Conservation (phyloP, 108 stramenopile genomes). For the Cylindrotheca fusiformis region DNA sequence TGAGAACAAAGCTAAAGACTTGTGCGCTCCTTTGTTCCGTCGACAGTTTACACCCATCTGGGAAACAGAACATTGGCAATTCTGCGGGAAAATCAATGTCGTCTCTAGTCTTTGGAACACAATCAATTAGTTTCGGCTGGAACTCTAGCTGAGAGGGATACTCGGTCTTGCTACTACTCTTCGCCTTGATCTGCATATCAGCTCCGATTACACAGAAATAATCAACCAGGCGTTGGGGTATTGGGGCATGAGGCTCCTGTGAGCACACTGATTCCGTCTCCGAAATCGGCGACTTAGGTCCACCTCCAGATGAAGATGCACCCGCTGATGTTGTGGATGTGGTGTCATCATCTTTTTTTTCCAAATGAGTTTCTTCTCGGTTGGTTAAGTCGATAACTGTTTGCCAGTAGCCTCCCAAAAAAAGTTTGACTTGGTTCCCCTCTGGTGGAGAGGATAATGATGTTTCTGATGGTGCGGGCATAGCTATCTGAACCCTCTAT, state of each 20-base stretch:
- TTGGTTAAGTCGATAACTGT: too few relatives aligned
- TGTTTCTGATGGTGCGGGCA: too few relatives aligned
- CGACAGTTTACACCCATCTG: constrained; percentile 48
- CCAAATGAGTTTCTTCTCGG: too few relatives aligned
- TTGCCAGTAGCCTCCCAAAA: too few relatives aligned
- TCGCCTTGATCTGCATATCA: constrained; percentile 19
- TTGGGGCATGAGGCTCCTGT: neutral
- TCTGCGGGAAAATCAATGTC: constrained; percentile 74
- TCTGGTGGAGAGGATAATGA: too few relatives aligned
- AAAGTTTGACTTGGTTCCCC: too few relatives aligned
- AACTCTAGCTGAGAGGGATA: constrained; percentile 38
- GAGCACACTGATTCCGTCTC: neutral
- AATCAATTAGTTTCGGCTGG: constrained; percentile 53
- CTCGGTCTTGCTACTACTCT: constrained; percentile 1
- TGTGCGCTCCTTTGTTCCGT: constrained; percentile 29
- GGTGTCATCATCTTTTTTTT: too few relatives aligned
- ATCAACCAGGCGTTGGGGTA: constrained; percentile 52
- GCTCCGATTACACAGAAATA: constrained; percentile 60
- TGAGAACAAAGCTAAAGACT: constrained; percentile 74
- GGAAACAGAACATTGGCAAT: constrained; percentile 66
- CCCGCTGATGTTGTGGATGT: too few relatives aligned
- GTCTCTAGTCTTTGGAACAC: constrained; percentile 49
- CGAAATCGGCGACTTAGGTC: too few relatives aligned
- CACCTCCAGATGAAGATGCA: too few relatives aligned
- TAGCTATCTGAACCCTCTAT: too few relatives aligned